Conservation (phyloP, 2,329 filamentous ascomycete genomes). For the Diplodia seriata region DNA sequence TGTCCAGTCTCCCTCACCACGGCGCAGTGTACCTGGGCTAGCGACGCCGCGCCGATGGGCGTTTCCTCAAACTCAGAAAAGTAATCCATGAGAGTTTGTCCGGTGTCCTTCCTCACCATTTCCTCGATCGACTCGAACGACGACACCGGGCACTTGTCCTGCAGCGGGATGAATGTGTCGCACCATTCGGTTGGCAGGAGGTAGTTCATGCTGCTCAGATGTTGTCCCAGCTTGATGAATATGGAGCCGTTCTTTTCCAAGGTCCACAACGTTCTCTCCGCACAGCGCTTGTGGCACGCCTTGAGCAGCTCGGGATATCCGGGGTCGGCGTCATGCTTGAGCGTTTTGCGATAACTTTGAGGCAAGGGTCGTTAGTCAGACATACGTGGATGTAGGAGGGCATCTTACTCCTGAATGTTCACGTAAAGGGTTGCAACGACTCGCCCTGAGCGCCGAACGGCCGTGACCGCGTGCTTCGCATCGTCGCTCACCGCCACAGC, state of each 20-base stretch:
- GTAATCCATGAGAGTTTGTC: conserved; percentile 76
- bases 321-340: conserved; percentile 71
- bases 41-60: conserved; percentile 89
- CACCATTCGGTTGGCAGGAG: conserved; percentile 92
- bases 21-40: conserved; percentile 93
- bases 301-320: conserved; percentile 74
- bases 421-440: conserved; percentile 77
- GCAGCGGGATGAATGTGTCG: conserved; percentile 90
- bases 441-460: conserved; percentile 77
- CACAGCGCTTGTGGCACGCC: conserved; percentile 91
- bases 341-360: conserved; percentile 82
- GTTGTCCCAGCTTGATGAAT: conserved; percentile 97
- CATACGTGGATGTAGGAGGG: not conserved
- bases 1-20: conserved; percentile 81
- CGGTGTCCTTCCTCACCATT: conserved; percentile 87
- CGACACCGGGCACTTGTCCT: conserved; percentile 94
- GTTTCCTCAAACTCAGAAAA: conserved; percentile 82
- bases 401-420: conserved; percentile 84
- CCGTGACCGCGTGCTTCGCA: conserved; percentile 76
- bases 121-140: conserved; percentile 83
- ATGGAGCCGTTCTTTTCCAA: conserved; percentile 97
- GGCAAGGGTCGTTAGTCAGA: conserved; percentile 35
- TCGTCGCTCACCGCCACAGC: conserved; percentile 66
- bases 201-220: conserved; percentile 96
- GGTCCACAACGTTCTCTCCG: conserved; percentile 81